phyloP scores from a whole-genome alignment of 2,329 filamentous ascomycete genomes.

The Colletotrichum sp. region DNA sequence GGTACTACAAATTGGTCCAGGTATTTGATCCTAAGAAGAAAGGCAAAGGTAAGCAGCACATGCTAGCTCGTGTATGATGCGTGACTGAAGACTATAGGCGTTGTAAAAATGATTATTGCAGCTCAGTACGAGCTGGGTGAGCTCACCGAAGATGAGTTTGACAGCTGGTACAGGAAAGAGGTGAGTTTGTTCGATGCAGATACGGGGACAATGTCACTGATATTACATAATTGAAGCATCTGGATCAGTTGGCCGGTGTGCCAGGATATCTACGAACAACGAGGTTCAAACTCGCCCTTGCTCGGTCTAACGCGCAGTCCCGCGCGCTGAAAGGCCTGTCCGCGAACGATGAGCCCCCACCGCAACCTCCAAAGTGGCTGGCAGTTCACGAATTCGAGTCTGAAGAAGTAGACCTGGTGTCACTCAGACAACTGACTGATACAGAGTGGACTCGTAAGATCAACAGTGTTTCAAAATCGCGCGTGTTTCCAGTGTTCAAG shows the following conservation, averaged over 20 bases:
- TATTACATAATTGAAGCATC: background rate
- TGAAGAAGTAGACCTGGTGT: background rate
- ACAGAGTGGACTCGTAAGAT: background rate
- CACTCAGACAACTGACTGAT: background rate
- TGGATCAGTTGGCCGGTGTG: background rate
- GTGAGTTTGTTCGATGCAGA: background rate
- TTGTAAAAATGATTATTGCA: background rate
- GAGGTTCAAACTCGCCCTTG: conserved; percentile 24
- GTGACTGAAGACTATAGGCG: background rate
- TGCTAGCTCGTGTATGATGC: no score
- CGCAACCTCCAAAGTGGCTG: background rate
- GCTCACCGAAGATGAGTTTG: background rate
- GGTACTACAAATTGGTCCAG: background rate
- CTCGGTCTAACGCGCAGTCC: conserved; percentile 25
- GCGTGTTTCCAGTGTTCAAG: background rate
- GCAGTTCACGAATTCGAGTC: background rate
- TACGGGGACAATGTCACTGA: background rate
- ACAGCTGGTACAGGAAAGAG: background rate
- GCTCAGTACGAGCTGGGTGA: background rate
- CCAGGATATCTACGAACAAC: conserved; percentile 28
- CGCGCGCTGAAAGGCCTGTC: conserved; percentile 25
- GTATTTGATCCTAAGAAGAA: background rate
- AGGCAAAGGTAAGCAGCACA: background rate
- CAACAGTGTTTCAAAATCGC: background rate
- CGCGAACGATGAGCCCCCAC: conserved; percentile 18